These are phyloP conservation scores for Zygoascus bituminiphila DNA, from an alignment of 805 yeast genomes.

Conservation along the genomic window DNA sequence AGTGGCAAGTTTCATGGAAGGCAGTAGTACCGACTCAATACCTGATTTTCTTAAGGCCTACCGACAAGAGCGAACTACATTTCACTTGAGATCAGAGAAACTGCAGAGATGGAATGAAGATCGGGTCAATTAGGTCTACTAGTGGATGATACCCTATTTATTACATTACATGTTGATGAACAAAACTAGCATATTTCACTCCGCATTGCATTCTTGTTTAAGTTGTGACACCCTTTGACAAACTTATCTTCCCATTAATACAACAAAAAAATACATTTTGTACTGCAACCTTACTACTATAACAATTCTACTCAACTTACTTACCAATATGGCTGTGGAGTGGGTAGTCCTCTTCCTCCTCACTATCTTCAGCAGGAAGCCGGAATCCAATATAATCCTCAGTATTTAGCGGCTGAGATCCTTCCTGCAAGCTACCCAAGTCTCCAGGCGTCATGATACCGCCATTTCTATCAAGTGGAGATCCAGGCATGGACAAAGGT, in stretches of 20 bases:
- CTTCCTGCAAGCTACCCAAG: slow-evolving; percentile 91
- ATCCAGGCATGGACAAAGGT: slow-evolving; percentile 95
- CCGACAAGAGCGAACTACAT: slow-evolving; percentile 33
- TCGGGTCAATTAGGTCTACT: slow-evolving; percentile 25
- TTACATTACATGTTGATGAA: too few species aligned
- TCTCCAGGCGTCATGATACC: slow-evolving; percentile 99
- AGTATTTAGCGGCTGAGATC: slow-evolving; percentile 55
- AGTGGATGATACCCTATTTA: too few species aligned
- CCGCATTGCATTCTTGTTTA: not conserved
- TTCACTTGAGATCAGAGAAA: slow-evolving; percentile 41
- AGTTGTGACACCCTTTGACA: not conserved
- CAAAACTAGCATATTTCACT: too few species aligned
- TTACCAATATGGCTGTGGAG: slow-evolving; percentile 13
- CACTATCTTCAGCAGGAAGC: slow-evolving; percentile 33
- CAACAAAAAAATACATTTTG: too few species aligned
- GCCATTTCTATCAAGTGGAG: slow-evolving; percentile 69
- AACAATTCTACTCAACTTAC: not conserved
- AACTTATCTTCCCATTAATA: not conserved
- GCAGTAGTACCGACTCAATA: slow-evolving; percentile 24
- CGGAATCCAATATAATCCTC: slow-evolving; percentile 60
- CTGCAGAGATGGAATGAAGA: slow-evolving; percentile 40
- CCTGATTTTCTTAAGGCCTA: slow-evolving; percentile 37
- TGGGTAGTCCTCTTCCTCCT: slow-evolving; percentile 26
- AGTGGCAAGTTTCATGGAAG: slow-evolving; percentile 26
- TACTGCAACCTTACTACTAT: too few species aligned